A percentile compares a stretch with the other conserved stretches of the same genome.
Evolutionary conservation across 768 basidiomycete genomes (phyloP).

Genomic region (Termitomyces sp.): DNA sequence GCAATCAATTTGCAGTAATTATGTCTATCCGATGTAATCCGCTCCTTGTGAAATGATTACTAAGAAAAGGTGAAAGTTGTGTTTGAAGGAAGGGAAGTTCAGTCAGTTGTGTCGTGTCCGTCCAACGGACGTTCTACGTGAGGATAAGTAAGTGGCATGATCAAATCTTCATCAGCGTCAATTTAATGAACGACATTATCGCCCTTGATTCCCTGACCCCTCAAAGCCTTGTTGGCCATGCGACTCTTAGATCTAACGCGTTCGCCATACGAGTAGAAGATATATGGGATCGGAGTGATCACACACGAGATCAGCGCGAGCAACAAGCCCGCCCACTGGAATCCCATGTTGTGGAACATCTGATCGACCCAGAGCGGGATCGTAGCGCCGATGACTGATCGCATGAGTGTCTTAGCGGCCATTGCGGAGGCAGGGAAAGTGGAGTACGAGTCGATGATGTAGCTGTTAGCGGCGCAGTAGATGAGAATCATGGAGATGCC

Average conservation of each 20-base stretch:
- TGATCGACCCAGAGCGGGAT: constrained; percentile 34
- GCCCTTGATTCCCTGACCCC: constrained; percentile 2
- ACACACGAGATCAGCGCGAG: constrained; percentile 26
- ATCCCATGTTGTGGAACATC: constrained; percentile 36
- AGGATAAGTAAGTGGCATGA: neutral
- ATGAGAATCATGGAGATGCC: constrained; percentile 36
- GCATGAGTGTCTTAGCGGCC: constrained; percentile 37
- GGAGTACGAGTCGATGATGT: constrained; percentile 39
- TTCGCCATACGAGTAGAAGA: constrained; percentile 35
- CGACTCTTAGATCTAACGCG: constrained; percentile 25
- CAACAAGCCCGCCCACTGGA: constrained; percentile 32
- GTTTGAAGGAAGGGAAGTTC: neutral
- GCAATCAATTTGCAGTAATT: neutral
- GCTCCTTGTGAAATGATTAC: neutral
- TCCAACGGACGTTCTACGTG: neutral
- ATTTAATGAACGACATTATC: neutral
- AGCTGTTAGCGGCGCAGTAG: constrained; percentile 38
- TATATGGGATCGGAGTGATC: constrained; percentile 33
- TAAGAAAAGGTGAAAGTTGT: neutral
- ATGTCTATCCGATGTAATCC: neutral
- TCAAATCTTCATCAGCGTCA: neutral
- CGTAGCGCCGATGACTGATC: constrained; percentile 30
- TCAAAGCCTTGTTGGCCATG: constrained; percentile 6
- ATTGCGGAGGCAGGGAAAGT: constrained; percentile 38
- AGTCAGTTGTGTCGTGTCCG: neutral